phyloP scores from a whole-genome alignment of 345 rosid genomes.

The Eucalyptus grandis region DNA sequence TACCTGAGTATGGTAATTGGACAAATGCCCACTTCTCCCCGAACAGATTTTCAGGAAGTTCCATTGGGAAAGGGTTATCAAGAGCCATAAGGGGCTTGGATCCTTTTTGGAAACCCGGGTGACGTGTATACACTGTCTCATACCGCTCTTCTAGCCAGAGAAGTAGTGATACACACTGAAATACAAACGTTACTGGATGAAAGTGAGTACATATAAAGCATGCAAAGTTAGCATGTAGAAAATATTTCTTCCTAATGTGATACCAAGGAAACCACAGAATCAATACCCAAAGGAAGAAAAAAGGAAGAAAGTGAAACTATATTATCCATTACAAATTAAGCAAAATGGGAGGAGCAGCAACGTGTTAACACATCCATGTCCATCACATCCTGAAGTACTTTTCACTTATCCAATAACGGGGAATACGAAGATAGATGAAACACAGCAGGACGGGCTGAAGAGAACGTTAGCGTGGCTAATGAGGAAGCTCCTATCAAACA shows the following conservation, averaged over 20 bases:
- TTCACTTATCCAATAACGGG: not conserved
- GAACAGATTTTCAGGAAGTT: slow-evolving; percentile 75
- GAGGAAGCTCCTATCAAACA: not conserved
- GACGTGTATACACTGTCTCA: slow-evolving; percentile 68
- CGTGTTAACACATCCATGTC: not conserved
- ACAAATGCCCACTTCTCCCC: slow-evolving; percentile 98
- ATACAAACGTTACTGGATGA: not conserved
- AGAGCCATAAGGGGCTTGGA: slow-evolving; percentile 67
- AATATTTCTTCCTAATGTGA: not conserved
- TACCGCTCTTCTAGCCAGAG: slow-evolving; percentile 91
- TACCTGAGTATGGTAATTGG: slow-evolving; percentile 83
- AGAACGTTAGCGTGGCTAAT: not conserved
- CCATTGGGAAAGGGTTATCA: slow-evolving; percentile 92
- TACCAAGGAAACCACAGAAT: not conserved
- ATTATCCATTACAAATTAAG: not conserved
- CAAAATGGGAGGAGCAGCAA: not conserved
- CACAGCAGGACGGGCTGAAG: not conserved
- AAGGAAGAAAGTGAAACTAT: not conserved
- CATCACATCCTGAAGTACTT: not conserved
- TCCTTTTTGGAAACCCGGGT: slow-evolving; percentile 93
- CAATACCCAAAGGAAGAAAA: not conserved
- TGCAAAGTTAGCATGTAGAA: not conserved
- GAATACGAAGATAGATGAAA: not conserved
- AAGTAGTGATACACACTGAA: slow-evolving; percentile 76
- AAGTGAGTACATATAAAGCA: not conserved